phyloP scores from a whole-genome alignment of 805 yeast species.

The Saccharomycopsis guyanensis region DNA sequence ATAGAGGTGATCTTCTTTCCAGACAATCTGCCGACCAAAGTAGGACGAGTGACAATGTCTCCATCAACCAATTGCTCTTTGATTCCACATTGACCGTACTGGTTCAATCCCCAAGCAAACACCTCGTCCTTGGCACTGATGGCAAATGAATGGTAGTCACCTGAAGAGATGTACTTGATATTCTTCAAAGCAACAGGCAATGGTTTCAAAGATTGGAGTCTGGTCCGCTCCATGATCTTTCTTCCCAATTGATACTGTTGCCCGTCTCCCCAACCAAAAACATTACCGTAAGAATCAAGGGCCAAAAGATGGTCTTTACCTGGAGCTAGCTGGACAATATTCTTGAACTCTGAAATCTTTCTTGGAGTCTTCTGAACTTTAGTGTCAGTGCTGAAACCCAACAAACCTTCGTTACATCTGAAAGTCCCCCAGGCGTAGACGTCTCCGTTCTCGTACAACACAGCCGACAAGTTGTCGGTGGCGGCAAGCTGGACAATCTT shows the following conservation, averaged over 20 bases:
- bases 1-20: slow-evolving; percentile 51
- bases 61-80: slow-evolving; percentile 78
- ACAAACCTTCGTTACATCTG: slow-evolving; percentile 83
- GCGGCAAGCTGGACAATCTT: slow-evolving; percentile 80
- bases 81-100: slow-evolving; percentile 92
- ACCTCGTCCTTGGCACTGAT: slow-evolving; percentile 65
- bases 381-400: slow-evolving; percentile 69
- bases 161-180: slow-evolving; percentile 76
- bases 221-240: slow-evolving; percentile 70
- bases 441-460: slow-evolving; percentile 70
- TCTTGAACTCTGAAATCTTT: slow-evolving; percentile 50
- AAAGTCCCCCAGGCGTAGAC: slow-evolving; percentile 98
- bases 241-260: slow-evolving; percentile 91
- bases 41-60: slow-evolving; percentile 70
- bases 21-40: slow-evolving; percentile 56
- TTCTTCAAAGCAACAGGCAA: slow-evolving; percentile 77
- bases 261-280: slow-evolving; percentile 96
- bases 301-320: slow-evolving; percentile 93
- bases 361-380: slow-evolving; percentile 61
- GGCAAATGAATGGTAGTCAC: slow-evolving; percentile 96
- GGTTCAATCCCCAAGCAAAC: slow-evolving; percentile 91
- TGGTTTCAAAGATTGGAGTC: slow-evolving; percentile 67
- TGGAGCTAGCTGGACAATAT: slow-evolving; percentile 74
- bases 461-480: slow-evolving; percentile 85
- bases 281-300: slow-evolving; percentile 75